Evolutionary conservation across 176 grass and related monocot genomes (phyloP), one percentile per base, ranked within the genome.

Genomic region (Triticum timopheevii): DNA sequence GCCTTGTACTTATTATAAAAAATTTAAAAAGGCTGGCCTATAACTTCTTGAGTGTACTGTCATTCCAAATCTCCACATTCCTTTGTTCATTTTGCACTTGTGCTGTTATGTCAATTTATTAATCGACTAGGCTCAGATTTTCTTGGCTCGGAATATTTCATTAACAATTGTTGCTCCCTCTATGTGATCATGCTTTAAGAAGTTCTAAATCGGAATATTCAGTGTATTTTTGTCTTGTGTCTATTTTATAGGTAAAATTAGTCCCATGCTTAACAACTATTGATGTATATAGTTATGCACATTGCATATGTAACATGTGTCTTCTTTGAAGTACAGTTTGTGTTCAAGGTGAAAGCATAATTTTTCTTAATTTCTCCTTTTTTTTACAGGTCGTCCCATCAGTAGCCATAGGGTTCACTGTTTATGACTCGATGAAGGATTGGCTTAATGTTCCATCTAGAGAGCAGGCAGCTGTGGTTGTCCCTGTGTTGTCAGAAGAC

Each of bases 341-440:
- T 76, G n/a, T 61, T 78, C 62, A 79, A 69, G 38, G 13, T 77
- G 20, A 66, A 79, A 68, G 36, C 47, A 23, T 47, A 78, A 34
- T 62, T 62, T 77, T 80, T 76, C 31, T 69, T 79, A 62, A 45
- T 4, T 34, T 62, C 10, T 61, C 61, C 72, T 27, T 83, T 67
- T 76, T 76, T 54, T 67, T 72, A 22, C 87, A 93, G 97, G 92
- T 94, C 38, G 94, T 96, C 16, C 97, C 97, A 83, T 99, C 90
- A 3, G 97, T 99, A 81, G 97, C 97, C 50, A 99, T 96, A 86
- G 94, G 94, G 49, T 99, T 99, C 90, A 99, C 97, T 49, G 84
- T 93, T 69, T 99, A 96, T 8, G 94, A 98, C 88, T 84, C 80
- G 0, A 96, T 98, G 94, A 98, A 96, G 86, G 85, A 84, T 82